These are phyloP conservation scores for Starmerella kuoi DNA, from an alignment of 805 yeast genomes.

Conservation along the genomic window DNA sequence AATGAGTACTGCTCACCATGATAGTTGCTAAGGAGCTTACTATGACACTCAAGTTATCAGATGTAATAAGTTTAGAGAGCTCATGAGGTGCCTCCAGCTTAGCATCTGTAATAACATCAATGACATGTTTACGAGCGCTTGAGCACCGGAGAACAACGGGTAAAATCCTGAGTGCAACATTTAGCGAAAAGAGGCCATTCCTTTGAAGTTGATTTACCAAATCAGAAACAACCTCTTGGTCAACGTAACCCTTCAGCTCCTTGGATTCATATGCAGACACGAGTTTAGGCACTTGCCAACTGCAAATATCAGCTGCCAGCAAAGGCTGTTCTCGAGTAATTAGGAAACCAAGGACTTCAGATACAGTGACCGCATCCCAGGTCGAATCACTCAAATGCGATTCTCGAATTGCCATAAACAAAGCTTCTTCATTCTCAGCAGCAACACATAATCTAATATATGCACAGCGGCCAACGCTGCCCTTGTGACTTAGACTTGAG, in stretches of 20 bases:
- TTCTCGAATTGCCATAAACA: slow-evolving; percentile 27
- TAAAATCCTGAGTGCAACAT: slow-evolving; percentile 18
- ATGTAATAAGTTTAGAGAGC: slow-evolving; percentile 1
- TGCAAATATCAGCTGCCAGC: slow-evolving; percentile 26
- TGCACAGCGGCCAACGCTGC: slow-evolving; percentile 21
- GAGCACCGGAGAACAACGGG: slow-evolving; percentile 14
- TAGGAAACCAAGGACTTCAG: slow-evolving; percentile 16
- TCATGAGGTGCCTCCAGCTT: slow-evolving; percentile 15
- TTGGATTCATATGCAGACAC: slow-evolving; percentile 3
- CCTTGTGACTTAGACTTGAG: background rate
- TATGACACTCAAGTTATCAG: slow-evolving; percentile 1
- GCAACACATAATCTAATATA: slow-evolving; percentile 20
- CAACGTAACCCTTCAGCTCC: slow-evolving; percentile 14
- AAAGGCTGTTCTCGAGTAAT: slow-evolving; percentile 12
- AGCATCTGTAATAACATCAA: slow-evolving; percentile 22
- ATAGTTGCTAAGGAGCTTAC: slow-evolving; percentile 6
- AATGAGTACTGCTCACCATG: background rate
- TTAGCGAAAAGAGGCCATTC: slow-evolving; percentile 7
- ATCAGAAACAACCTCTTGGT: slow-evolving; percentile 19
- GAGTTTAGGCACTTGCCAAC: slow-evolving; percentile 21
- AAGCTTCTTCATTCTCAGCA: slow-evolving; percentile 12
- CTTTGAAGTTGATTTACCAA: slow-evolving; percentile 3
- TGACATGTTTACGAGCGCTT: slow-evolving; percentile 16
- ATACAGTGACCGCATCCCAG: slow-evolving; percentile 27
- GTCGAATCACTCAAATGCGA: slow-evolving; percentile 22